Conservation (phyloP, 495 filamentous ascomycete genomes). For the Sphaerosporella brunnea region DNA sequence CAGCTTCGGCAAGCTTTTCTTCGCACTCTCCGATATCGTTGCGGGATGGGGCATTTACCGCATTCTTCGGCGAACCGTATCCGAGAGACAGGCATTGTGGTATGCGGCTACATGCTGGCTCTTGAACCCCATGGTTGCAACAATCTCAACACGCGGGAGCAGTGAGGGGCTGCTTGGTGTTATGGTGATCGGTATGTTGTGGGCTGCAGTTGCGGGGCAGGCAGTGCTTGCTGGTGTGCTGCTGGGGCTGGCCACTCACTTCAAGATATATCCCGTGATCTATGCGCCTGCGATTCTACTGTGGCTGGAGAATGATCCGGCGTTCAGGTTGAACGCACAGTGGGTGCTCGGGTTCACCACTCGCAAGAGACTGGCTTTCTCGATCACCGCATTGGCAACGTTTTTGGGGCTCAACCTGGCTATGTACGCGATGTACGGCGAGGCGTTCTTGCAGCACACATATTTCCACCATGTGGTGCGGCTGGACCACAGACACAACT, state of each 20-base stretch:
- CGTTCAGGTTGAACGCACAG: not conserved
- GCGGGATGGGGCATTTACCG: slow-evolving; percentile 74
- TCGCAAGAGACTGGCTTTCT: slow-evolving; percentile 37
- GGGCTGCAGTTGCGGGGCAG: slow-evolving; percentile 45
- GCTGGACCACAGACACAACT: slow-evolving; percentile 94
- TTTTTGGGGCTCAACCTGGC: slow-evolving; percentile 52
- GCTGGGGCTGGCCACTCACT: slow-evolving; percentile 73
- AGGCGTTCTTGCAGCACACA: slow-evolving; percentile 67
- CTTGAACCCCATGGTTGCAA: slow-evolving; percentile 93
- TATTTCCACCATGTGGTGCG: slow-evolving; percentile 84
- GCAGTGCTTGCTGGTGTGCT: slow-evolving; percentile 53
- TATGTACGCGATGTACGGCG: slow-evolving; percentile 62
- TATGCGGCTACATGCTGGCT: slow-evolving; percentile 69
- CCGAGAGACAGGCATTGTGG: slow-evolving; percentile 39
- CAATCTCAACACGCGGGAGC: slow-evolving; percentile 83
- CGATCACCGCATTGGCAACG: slow-evolving; percentile 44
- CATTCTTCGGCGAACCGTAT: slow-evolving; percentile 36
- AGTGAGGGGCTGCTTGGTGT: slow-evolving; percentile 81
- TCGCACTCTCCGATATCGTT: slow-evolving; percentile 62
- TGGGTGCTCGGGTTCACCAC: not conserved
- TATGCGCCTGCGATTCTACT: slow-evolving; percentile 75
- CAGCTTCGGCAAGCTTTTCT: slow-evolving; percentile 74
- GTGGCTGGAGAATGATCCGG: slow-evolving; percentile 53
- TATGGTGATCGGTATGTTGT: slow-evolving; percentile 61
- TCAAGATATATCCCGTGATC: slow-evolving; percentile 97